phyloP scores from a whole-genome alignment of 768 basidiomycete genomes.

The Cyclocybe cylindracea region DNA sequence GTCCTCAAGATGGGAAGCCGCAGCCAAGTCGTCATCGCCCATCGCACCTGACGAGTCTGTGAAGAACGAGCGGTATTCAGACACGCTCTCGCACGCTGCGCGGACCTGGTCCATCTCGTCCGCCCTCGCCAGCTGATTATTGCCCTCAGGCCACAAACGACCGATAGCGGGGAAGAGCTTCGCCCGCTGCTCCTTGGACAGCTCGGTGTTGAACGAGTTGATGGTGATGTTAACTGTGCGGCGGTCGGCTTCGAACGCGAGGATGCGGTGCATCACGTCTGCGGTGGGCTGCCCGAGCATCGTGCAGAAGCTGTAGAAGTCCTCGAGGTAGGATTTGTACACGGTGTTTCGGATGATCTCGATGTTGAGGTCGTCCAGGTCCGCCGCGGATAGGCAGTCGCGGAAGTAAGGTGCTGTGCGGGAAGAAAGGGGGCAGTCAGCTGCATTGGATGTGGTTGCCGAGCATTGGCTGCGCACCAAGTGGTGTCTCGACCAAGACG shows the following conservation, averaged over 20 bases:
- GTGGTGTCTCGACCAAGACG: conserved; percentile 95
- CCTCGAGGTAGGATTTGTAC: conserved; percentile 98
- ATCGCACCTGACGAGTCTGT: conserved; percentile 46
- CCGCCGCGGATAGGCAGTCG: conserved; percentile 90
- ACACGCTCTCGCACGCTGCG: conserved; percentile 79
- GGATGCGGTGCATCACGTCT: conserved; percentile 89
- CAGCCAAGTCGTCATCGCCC: conserved; percentile 43
- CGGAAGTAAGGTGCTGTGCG: conserved; percentile 89
- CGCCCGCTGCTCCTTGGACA: conserved; percentile 93
- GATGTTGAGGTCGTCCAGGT: conserved; percentile 98
- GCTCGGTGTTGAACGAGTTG: conserved; percentile 96
- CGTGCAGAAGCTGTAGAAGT: conserved; percentile 85
- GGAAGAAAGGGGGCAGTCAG: neutral
- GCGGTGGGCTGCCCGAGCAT: conserved; percentile 83
- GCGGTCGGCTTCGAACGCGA: conserved; percentile 96
- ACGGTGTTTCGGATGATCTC: conserved; percentile 99
- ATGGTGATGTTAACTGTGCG: conserved; percentile 98
- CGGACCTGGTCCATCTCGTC: conserved; percentile 96
- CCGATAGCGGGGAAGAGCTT: conserved; percentile 94
- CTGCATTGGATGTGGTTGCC: neutral
- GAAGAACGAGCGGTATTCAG: conserved; percentile 93
- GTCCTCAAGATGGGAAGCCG: conserved; percentile 80
- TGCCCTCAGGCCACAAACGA: conserved; percentile 92
- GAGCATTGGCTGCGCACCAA: conserved; percentile 59
- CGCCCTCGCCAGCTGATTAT: conserved; percentile 89